phyloP scores from a whole-genome alignment of 352 stramenopile species.

The Blastocystis sp. region DNA sequence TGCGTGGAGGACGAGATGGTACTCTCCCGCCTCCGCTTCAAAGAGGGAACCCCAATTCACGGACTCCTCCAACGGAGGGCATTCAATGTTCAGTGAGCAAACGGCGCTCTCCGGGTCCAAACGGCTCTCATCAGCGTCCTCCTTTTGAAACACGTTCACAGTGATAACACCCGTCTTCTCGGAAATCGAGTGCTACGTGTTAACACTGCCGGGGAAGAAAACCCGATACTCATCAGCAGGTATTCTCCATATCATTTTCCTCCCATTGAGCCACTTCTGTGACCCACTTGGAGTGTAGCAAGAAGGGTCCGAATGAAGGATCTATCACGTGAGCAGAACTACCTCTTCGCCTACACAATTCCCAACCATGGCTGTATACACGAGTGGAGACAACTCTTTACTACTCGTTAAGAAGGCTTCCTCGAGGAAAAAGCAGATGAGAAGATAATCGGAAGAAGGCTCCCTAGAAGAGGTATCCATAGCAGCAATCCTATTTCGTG shows the following conservation, averaged over 20 bases:
- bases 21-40: neutral
- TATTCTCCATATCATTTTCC: constrained; percentile 29
- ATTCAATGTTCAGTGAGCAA: neutral
- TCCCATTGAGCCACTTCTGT: constrained; percentile 33
- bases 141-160: constrained; percentile 13
- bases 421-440: constrained; percentile 60
- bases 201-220: neutral
- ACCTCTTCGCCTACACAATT: neutral
- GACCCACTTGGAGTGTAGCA: neutral
- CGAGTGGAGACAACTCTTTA: neutral
- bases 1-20: constrained; percentile 19
- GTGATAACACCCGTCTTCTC: neutral
- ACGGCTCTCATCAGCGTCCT: neutral
- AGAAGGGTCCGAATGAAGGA: neutral
- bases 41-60: constrained; percentile 44
- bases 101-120: neutral
- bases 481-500: no score
- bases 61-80: neutral
- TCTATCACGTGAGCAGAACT: neutral
- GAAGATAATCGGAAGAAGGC: neutral
- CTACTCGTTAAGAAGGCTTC: constrained; percentile 29
- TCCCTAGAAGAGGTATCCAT: no score
- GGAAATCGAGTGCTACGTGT: neutral
- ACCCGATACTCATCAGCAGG: constrained; percentile 3
- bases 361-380: neutral